Conservation (phyloP, 164 flowering plant genomes). For the Santalum album region DNA sequence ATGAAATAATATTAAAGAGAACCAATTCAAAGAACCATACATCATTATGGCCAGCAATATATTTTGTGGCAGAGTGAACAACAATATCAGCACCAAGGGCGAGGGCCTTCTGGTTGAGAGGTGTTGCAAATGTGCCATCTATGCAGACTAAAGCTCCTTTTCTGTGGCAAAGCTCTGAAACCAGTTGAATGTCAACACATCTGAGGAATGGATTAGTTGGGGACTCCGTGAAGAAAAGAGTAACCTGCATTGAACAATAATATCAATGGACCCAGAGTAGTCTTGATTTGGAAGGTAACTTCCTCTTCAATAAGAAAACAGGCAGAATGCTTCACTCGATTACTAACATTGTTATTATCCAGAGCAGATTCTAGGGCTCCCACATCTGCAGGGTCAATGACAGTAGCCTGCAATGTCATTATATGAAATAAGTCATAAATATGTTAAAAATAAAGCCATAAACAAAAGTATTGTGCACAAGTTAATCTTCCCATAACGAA, state of each 20-base stretch:
- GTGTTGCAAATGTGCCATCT: conserved; percentile 96
- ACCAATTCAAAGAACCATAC: conserved; percentile 26
- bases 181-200: conserved; percentile 82
- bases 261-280: background rate
- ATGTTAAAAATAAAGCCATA: too few relatives aligned
- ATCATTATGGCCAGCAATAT: conserved; percentile 87
- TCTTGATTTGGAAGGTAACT: too few relatives aligned
- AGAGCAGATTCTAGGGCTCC: conserved; percentile 63
- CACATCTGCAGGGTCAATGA: conserved; percentile 88
- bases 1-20: background rate
- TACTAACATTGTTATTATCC: conserved; percentile 59
- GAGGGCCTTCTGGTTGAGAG: conserved; percentile 91
- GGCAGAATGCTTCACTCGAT: conserved; percentile 1
- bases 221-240: conserved; percentile 93
- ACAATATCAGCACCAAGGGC: conserved; percentile 94
- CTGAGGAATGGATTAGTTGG: conserved; percentile 97
- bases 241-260: conserved; percentile 44
- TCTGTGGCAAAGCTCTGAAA: conserved; percentile 80
- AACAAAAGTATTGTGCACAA: too few relatives aligned
- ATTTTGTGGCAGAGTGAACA: conserved; percentile 91
- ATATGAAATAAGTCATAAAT: background rate
- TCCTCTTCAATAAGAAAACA: background rate
- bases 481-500: too few relatives aligned
- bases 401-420: conserved; percentile 57
- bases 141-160: conserved; percentile 83